A percentile compares a stretch with the other conserved stretches of the same genome.
Evolutionary conservation across 2,329 filamentous ascomycete genomes (phyloP).

Genomic region (Emergomyces pasteurianus): DNA sequence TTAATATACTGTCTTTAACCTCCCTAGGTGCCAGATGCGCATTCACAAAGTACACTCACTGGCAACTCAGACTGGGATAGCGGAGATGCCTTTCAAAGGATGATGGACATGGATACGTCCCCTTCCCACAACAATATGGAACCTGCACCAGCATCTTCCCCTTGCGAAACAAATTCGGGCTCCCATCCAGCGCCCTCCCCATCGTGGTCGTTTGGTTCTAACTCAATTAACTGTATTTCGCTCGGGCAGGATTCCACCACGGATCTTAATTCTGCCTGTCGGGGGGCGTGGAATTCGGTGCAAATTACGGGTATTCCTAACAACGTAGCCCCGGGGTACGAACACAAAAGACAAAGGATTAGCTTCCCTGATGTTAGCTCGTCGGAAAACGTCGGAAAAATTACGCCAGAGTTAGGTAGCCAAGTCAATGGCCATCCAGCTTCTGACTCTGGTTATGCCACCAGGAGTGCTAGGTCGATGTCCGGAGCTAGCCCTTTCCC

Average conservation of each 20-base stretch:
- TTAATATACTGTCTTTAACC: neutral
- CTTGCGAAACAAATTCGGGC: neutral
- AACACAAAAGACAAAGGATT: constrained; percentile 11
- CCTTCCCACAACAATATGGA: neutral
- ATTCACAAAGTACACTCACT: neutral
- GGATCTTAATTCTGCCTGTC: constrained; percentile 5
- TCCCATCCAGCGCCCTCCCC: neutral
- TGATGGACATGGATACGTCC: constrained; percentile 14
- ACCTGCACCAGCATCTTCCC: neutral
- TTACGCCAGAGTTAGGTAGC: constrained; percentile 20
- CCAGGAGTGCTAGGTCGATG: constrained; percentile 17
- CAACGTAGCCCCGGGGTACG: constrained; percentile 8
- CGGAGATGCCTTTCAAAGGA: constrained; percentile 22
- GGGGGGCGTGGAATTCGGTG: constrained; percentile 25
- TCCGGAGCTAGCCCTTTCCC: constrained; percentile 20
- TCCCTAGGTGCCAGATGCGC: neutral
- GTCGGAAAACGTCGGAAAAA: constrained; percentile 17
- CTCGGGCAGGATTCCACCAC: neutral
- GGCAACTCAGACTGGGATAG: constrained; percentile 14
- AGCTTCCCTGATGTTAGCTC: constrained; percentile 15
- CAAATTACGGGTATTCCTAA: constrained; percentile 18
- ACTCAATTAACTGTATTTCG: neutral
- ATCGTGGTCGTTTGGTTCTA: neutral
- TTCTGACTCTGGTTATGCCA: constrained; percentile 27
- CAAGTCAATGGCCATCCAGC: constrained; percentile 17